Conservation (phyloP, 108 stramenopile species). For the Seminavis robusta region DNA sequence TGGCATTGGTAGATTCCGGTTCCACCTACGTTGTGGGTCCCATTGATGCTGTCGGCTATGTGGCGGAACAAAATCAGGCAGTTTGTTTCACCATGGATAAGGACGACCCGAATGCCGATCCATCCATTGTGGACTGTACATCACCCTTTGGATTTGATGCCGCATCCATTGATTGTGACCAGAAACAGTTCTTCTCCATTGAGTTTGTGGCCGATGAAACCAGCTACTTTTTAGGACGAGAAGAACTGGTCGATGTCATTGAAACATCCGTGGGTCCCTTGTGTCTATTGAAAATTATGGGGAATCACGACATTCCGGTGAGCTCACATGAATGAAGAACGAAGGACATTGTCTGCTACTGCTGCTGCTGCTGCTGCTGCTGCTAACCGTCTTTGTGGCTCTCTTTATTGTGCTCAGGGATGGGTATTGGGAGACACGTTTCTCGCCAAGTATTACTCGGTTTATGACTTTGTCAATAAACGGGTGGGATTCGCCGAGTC, state of each 20-base stretch:
- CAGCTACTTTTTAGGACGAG: slow-evolving; percentile 34
- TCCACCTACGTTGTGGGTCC: slow-evolving; percentile 92
- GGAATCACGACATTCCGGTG: slow-evolving; percentile 26
- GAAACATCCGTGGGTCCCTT: slow-evolving; percentile 15
- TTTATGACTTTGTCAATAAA: slow-evolving; percentile 86
- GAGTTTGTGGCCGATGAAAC: slow-evolving; percentile 40
- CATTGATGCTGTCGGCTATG: slow-evolving; percentile 40
- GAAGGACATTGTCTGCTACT: neutral
- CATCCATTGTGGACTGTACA: slow-evolving; percentile 26
- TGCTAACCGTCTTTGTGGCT: neutral
- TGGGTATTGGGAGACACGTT: slow-evolving; percentile 98
- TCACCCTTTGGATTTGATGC: slow-evolving; percentile 25
- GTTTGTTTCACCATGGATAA: slow-evolving; percentile 34
- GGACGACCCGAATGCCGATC: slow-evolving; percentile 7
- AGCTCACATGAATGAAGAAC: neutral
- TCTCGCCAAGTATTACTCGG: slow-evolving; percentile 93
- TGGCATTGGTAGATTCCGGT: slow-evolving; percentile 91
- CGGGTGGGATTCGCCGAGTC: slow-evolving; percentile 93
- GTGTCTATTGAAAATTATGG: slow-evolving; percentile 36
- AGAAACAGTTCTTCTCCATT: slow-evolving; percentile 33
- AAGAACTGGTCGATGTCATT: slow-evolving; percentile 33
- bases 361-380: neutral
- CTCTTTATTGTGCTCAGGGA: slow-evolving; percentile 31
- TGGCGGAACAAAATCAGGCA: slow-evolving; percentile 58
- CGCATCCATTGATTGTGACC: slow-evolving; percentile 36